Evolutionary conservation across 768 basidiomycete species (phyloP).

Genomic region (Trametes cinnabarina): DNA sequence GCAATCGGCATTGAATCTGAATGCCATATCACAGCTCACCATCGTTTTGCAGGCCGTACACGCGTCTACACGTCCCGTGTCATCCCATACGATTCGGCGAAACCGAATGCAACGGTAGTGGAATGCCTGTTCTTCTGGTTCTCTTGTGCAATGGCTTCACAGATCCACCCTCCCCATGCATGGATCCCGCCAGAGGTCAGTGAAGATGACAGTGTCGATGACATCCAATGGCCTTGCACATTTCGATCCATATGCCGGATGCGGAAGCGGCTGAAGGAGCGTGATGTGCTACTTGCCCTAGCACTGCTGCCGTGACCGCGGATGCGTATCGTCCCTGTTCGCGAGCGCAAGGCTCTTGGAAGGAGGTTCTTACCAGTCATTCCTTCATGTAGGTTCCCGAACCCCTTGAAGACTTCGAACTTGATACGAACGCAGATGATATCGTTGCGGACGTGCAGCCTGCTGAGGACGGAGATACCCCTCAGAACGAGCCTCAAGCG

Average conservation of each 20-base stretch:
- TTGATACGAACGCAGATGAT: neutral
- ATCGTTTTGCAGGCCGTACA: conserved; percentile 21
- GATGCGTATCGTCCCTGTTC: neutral
- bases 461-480: no score
- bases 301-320: conserved; percentile 9
- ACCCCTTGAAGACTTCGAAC: conserved; percentile 27
- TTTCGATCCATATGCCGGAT: conserved; percentile 15
- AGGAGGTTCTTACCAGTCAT: conserved; percentile 20
- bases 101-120: conserved; percentile 22
- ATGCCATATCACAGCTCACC: neutral
- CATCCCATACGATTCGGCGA: conserved; percentile 5
- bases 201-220: conserved; percentile 2
- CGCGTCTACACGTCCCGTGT: conserved; percentile 20
- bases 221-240: conserved; percentile 13
- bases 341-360: neutral
- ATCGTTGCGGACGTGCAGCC: neutral
- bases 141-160: conserved; percentile 19
- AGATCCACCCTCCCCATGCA: neutral
- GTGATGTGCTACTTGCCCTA: conserved; percentile 10
- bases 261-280: conserved; percentile 8
- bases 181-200: conserved; percentile 28
- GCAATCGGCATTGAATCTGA: neutral
- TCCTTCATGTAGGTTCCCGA: conserved; percentile 42
- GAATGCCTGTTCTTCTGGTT: conserved; percentile 30
- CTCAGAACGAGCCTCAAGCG: no score